These are phyloP conservation scores for Lachnellula occidentalis DNA, from an alignment of 2,329 filamentous ascomycete species.

Conservation along the genomic window DNA sequence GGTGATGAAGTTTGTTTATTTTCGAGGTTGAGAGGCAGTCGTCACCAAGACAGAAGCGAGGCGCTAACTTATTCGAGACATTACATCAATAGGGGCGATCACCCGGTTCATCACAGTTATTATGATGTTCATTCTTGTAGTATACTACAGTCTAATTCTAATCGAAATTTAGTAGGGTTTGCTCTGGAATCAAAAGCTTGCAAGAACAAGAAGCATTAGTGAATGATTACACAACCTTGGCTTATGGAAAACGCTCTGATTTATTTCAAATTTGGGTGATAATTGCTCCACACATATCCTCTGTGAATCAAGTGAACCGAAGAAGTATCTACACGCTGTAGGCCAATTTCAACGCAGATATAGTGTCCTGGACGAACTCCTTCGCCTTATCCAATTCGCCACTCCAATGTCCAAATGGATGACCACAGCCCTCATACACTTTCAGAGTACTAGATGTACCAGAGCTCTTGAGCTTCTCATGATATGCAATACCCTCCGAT, in stretches of 20 bases:
- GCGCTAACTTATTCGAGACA: neutral
- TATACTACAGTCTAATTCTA: no score
- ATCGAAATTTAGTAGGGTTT: no score
- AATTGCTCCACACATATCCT: no score
- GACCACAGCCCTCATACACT: constrained; percentile 33
- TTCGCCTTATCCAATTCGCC: constrained; percentile 30
- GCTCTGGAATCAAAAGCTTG: no score
- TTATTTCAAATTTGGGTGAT: no score
- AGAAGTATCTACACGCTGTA: neutral
- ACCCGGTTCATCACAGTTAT: no score
- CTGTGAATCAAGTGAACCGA: no score
- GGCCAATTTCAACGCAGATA: constrained; percentile 15
- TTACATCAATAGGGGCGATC: neutral
- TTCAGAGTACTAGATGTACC: constrained; percentile 32
- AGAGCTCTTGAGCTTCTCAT: constrained; percentile 29
- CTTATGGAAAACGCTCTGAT: no score
- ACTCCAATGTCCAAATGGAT: constrained; percentile 35
- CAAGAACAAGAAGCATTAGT: no score
- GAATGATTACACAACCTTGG: no score
- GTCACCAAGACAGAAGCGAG: neutral
- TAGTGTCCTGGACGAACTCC: constrained; percentile 31
- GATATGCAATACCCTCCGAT: constrained; percentile 32
- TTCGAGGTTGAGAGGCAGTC: neutral
- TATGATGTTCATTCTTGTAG: no score
- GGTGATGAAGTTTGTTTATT: neutral